Conservation (phyloP, 305 asterid species). For the Fraxinus dipetala region DNA sequence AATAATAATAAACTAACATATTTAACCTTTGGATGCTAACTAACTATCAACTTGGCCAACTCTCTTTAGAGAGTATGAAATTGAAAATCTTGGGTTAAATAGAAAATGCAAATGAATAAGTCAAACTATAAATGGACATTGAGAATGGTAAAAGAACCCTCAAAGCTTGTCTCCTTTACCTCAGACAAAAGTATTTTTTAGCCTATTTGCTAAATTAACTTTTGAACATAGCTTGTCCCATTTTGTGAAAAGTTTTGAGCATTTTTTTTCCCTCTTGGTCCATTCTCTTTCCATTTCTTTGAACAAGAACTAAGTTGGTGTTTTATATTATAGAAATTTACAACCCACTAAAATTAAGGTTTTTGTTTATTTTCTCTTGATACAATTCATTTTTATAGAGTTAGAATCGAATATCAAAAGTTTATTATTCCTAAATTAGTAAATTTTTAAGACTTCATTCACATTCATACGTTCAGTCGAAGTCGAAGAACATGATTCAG, state of each 20-base stretch:
- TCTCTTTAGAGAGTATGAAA: too few relatives aligned
- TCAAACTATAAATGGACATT: background rate
- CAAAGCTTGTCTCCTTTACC: background rate
- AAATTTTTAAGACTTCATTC: background rate
- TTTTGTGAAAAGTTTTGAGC: too few relatives aligned
- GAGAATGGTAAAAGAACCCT: background rate
- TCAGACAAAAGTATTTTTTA: background rate
- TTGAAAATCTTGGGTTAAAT: too few relatives aligned
- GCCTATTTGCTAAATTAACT: background rate
- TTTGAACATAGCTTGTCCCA: background rate
- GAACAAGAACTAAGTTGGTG: background rate
- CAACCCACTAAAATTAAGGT: background rate
- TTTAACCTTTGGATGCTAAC: too few relatives aligned
- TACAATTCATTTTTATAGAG: background rate
- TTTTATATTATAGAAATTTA: background rate
- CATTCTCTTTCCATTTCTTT: background rate
- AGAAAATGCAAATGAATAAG: background rate
- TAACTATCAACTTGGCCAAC: too few relatives aligned
- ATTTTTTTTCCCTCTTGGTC: background rate
- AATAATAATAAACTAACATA: too few relatives aligned
- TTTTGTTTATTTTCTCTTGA: background rate
- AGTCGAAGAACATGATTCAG: too few relatives aligned
- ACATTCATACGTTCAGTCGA: background rate
- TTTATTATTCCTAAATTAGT: too few relatives aligned
- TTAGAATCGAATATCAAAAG: background rate